Conservation (phyloP, 305 asterid genomes). For the Plantago coronopus region DNA sequence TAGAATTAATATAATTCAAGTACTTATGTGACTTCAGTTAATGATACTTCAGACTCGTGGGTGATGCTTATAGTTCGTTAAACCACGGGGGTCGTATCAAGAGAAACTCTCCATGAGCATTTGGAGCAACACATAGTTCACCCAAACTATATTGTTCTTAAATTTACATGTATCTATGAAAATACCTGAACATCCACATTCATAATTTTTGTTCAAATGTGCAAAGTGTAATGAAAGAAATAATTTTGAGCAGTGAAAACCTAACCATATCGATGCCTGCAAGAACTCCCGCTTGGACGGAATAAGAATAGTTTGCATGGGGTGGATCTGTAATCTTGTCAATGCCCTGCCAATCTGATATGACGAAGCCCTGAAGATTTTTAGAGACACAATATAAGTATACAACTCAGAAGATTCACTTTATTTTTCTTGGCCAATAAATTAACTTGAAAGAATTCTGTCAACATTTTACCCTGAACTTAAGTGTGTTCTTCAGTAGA, state of each 20-base stretch:
- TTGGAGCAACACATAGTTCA: not conserved
- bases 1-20: not conserved
- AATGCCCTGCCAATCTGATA: conserved; percentile 13
- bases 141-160: not conserved
- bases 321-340: conserved; percentile 11
- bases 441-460: not conserved
- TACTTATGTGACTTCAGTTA: not conserved
- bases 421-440: not conserved
- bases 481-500: conserved; percentile 7
- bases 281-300: conserved; percentile 9
- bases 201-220: not conserved
- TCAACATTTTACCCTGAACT: conserved; percentile 8
- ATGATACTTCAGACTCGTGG: no score
- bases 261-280: conserved; percentile 10
- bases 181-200: not conserved
- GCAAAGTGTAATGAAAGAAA: not conserved
- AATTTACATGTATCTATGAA: not conserved
- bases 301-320: conserved; percentile 8
- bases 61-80: not conserved
- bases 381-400: not conserved
- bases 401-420: not conserved
- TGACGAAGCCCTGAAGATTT: conserved; percentile 6
- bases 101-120: not conserved
- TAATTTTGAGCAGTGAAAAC: not conserved
- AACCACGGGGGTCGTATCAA: not conserved